Conservation (phyloP, 306 rosid species). For the Abrus pulchellus region DNA sequence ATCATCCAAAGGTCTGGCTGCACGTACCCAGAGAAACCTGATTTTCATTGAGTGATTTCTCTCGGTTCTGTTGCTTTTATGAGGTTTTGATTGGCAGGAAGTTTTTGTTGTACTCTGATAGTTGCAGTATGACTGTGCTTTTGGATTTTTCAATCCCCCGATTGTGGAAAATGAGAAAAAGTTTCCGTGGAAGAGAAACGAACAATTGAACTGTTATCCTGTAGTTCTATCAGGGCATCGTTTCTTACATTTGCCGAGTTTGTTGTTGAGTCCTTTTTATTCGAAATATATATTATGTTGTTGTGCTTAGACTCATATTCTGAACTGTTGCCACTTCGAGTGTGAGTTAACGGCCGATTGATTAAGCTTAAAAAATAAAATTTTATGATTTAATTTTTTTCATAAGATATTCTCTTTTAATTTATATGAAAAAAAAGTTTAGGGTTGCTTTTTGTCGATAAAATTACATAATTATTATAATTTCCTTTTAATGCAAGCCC, state of each 20-base stretch:
- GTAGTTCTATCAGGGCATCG: neutral
- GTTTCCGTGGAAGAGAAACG: conserved; percentile 8
- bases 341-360: neutral
- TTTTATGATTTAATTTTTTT: neutral
- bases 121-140: neutral
- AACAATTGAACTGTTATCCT: neutral
- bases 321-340: neutral
- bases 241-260: conserved; percentile 27
- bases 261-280: neutral
- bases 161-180: neutral
- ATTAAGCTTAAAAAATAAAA: neutral
- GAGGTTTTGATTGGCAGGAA: conserved; percentile 32
- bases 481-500: no score
- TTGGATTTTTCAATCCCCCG: conserved; percentile 23
- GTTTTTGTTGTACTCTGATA: conserved; percentile 24
- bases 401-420: neutral
- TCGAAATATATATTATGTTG: neutral
- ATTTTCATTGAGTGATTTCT: conserved; percentile 53
- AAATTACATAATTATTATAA: no score
- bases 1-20: conserved; percentile 91
- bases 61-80: neutral
- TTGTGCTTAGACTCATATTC: neutral
- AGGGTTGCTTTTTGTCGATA: no score
- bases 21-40: conserved; percentile 88
- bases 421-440: no score